phyloP scores from a whole-genome alignment of 495 filamentous ascomycete genomes.

The Lasiosphaeria hispida region DNA sequence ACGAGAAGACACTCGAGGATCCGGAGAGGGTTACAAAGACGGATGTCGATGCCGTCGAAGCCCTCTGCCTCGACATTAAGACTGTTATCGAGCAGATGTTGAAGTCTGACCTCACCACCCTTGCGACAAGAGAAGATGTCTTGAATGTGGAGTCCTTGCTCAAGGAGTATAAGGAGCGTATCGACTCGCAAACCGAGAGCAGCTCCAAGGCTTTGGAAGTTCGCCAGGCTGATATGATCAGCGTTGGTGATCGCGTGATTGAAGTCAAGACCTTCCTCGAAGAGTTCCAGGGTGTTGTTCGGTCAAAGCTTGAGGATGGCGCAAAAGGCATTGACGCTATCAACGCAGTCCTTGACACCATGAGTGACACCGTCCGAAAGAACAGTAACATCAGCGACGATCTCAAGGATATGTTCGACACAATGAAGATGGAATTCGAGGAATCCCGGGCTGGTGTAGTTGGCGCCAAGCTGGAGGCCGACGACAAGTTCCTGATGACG shows the following conservation, averaged over 20 bases:
- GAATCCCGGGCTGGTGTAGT: constrained; percentile 66
- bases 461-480: constrained; percentile 66
- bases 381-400: constrained; percentile 55
- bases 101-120: constrained; percentile 60
- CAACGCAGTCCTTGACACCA: constrained; percentile 58
- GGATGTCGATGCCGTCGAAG: constrained; percentile 73
- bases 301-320: constrained; percentile 52
- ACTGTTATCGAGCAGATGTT: constrained; percentile 67
- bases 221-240: constrained; percentile 54
- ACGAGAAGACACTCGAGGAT: constrained; percentile 59
- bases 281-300: constrained; percentile 47
- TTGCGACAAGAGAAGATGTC: constrained; percentile 63
- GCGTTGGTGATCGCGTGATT: constrained; percentile 47
- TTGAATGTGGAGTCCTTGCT: constrained; percentile 55
- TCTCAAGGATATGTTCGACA: constrained; percentile 76
- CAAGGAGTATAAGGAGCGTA: constrained; percentile 65
- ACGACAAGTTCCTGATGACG: constrained; percentile 70
- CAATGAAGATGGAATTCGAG: constrained; percentile 78
- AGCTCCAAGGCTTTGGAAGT: constrained; percentile 80
- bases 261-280: constrained; percentile 53
- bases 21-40: constrained; percentile 69
- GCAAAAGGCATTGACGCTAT: constrained; percentile 48
- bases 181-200: constrained; percentile 65
- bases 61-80: constrained; percentile 78
- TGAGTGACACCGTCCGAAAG: constrained; percentile 58